These are phyloP conservation scores for Sideroxylon spinosum DNA, from an alignment of 179 eudicot genomes.

Conservation along the genomic window DNA sequence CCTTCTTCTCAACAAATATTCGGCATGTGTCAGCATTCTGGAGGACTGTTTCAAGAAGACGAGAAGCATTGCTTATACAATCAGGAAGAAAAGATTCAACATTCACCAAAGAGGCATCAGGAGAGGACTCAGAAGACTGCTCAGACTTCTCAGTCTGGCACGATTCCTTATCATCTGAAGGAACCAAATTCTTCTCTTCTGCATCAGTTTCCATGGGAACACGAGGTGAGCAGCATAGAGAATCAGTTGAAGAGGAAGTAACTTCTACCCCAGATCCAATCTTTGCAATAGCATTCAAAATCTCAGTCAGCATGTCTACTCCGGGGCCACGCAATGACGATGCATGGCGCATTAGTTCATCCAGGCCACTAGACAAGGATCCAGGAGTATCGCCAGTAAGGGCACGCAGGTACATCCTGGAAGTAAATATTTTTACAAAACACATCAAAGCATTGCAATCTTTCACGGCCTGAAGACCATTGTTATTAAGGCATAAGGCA, in stretches of 20 bases:
- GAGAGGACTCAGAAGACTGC: conserved; percentile 35
- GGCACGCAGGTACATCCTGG: conserved; percentile 70
- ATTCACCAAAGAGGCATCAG: conserved; percentile 46
- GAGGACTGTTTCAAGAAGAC: conserved; percentile 89
- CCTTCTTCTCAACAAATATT: conserved; percentile 85
- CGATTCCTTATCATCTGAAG: conserved; percentile 35
- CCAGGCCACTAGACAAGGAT: conserved; percentile 86
- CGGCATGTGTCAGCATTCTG: conserved; percentile 94
- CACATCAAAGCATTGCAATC: conserved; percentile 90
- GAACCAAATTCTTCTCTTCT: conserved; percentile 41
- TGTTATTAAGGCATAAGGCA: conserved; percentile 88
- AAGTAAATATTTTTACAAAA: conserved; percentile 93
- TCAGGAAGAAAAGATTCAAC: conserved; percentile 82
- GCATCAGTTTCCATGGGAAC: conserved; percentile 91
- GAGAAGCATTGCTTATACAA: conserved; percentile 76
- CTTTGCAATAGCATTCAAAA: conserved; percentile 58
- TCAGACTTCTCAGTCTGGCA: conserved; percentile 46
- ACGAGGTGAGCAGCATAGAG: conserved; percentile 40
- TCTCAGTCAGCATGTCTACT: conserved; percentile 91
- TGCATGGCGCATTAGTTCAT: conserved; percentile 97
- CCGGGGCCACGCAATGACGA: conserved; percentile 83
- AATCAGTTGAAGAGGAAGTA: conserved; percentile 40
- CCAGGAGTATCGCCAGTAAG: conserved; percentile 84
- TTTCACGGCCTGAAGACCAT: conserved; percentile 90
- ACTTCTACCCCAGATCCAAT: conserved; percentile 67